Percentiles rank a stretch among this genome's conserved stretches.
phyloP scores from a whole-genome alignment of 2,329 filamentous ascomycete genomes.

The Podosphaera fusca region DNA sequence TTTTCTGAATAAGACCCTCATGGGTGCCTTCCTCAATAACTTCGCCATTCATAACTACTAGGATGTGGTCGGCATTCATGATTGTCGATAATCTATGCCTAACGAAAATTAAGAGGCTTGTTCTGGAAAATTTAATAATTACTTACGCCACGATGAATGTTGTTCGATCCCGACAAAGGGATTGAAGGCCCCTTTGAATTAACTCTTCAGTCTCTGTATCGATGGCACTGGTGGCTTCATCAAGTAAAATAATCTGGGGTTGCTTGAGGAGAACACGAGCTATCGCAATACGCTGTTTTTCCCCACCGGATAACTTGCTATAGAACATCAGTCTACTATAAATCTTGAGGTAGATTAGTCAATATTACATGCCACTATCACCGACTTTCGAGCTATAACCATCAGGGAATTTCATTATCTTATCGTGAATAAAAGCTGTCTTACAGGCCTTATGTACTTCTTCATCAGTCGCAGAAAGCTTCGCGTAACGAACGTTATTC shows the following conservation, averaged over 20 bases:
- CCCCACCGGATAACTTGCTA: conserved; percentile 71
- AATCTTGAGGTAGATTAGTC: conserved; percentile 17
- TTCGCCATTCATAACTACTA: conserved; percentile 28
- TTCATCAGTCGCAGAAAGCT: conserved; percentile 11
- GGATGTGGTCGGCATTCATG: conserved; percentile 27
- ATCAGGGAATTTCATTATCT: conserved; percentile 31
- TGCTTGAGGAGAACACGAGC: conserved; percentile 80
- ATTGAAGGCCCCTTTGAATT: conserved; percentile 42
- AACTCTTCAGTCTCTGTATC: conserved; percentile 88
- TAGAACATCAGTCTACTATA: not conserved
- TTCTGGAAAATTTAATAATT: not conserved
- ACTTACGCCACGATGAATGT: conserved; percentile 20
- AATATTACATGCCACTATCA: conserved; percentile 26
- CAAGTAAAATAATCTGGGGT: conserved; percentile 74
- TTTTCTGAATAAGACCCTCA: conserved; percentile 21
- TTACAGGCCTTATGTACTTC: conserved; percentile 25
- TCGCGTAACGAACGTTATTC: conserved; percentile 15
- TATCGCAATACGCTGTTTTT: conserved; percentile 71
- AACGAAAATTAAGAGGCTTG: conserved; percentile 1
- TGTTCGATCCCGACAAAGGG: conserved; percentile 25
- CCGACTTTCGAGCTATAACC: conserved; percentile 27
- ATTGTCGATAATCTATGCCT: conserved; percentile 29
- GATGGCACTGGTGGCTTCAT: conserved; percentile 83
- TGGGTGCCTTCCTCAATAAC: conserved; percentile 30
- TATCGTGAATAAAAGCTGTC: conserved; percentile 34